phyloP scores from a whole-genome alignment of 495 filamentous ascomycete genomes.

The Xylaria acuta region DNA sequence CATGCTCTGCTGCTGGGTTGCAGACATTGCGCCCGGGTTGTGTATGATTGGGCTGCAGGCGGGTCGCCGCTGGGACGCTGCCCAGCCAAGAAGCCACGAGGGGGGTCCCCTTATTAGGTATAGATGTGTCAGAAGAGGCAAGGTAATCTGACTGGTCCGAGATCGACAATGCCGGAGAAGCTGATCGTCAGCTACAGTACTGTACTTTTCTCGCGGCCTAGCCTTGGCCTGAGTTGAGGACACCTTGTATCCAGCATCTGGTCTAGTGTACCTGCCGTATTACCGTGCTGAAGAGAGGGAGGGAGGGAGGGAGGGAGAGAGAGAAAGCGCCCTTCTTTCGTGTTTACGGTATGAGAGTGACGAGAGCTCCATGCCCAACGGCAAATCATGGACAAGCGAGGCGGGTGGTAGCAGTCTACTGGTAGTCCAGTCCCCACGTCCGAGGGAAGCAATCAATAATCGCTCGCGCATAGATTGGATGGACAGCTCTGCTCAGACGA shows the following conservation, averaged over 20 bases:
- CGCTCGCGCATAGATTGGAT: slow-evolving; percentile 15
- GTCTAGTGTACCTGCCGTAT: too few relatives aligned
- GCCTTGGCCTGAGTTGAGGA: slow-evolving; percentile 15
- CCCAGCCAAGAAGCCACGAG: slow-evolving; percentile 30
- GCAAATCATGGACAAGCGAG: slow-evolving; percentile 11
- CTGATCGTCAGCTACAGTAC: slow-evolving; percentile 29
- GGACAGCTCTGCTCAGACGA: not conserved
- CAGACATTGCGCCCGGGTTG: slow-evolving; percentile 18
- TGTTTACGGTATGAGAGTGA: not conserved
- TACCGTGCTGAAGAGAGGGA: not conserved
- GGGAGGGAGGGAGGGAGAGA: not conserved
- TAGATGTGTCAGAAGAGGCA: slow-evolving; percentile 20
- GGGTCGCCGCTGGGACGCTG: slow-evolving; percentile 23
- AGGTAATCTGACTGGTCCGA: slow-evolving; percentile 17
- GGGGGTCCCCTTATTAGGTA: slow-evolving; percentile 21
- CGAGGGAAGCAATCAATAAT: slow-evolving; percentile 12
- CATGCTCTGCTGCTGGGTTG: slow-evolving; percentile 21
- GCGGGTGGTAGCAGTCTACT: slow-evolving; percentile 4
- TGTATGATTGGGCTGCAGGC: slow-evolving; percentile 29
- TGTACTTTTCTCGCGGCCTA: not conserved
- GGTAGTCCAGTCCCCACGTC: slow-evolving; percentile 2
- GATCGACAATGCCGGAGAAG: slow-evolving; percentile 23
- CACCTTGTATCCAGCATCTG: not conserved
- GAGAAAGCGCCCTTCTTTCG: not conserved
- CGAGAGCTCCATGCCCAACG: slow-evolving; percentile 14